Conservation (phyloP, 2,329 filamentous ascomycete species). For the Ceratocystis cubensis region DNA sequence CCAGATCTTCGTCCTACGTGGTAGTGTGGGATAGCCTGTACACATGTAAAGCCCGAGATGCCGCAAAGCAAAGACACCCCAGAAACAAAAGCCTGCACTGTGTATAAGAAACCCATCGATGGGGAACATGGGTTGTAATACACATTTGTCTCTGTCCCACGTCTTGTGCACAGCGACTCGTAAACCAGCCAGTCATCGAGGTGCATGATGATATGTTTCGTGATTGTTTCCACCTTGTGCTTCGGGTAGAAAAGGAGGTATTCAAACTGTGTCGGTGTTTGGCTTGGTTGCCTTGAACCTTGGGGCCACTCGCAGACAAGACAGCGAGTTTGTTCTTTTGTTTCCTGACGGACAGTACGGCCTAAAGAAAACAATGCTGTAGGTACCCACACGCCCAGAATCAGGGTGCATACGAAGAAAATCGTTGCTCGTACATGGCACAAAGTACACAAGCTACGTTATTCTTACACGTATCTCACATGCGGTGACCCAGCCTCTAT, state of each 20-base stretch:
- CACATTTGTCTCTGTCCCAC: background rate
- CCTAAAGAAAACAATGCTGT: background rate
- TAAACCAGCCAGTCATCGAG: slow-evolving; percentile 3
- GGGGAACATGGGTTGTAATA: background rate
- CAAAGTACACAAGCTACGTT: no score
- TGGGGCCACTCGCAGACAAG: background rate
- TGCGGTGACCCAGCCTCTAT: background rate
- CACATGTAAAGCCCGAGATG: slow-evolving; percentile 1
- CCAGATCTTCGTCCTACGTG: slow-evolving; percentile 3
- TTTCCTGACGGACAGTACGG: background rate
- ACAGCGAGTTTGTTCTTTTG: background rate
- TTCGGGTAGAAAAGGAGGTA: background rate
- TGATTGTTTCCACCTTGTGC: background rate
- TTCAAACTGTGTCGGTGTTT: background rate
- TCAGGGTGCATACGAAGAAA: background rate
- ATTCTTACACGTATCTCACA: background rate
- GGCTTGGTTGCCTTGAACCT: background rate
- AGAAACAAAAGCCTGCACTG: background rate
- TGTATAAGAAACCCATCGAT: background rate
- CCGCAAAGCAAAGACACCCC: background rate
- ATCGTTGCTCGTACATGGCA: no score
- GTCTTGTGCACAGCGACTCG: background rate
- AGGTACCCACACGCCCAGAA: background rate
- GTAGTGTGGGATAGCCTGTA: background rate
- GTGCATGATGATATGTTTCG: background rate